phyloP scores from a whole-genome alignment of 1,284 basidiomycete genomes.

The Trametes hirsuta region DNA sequence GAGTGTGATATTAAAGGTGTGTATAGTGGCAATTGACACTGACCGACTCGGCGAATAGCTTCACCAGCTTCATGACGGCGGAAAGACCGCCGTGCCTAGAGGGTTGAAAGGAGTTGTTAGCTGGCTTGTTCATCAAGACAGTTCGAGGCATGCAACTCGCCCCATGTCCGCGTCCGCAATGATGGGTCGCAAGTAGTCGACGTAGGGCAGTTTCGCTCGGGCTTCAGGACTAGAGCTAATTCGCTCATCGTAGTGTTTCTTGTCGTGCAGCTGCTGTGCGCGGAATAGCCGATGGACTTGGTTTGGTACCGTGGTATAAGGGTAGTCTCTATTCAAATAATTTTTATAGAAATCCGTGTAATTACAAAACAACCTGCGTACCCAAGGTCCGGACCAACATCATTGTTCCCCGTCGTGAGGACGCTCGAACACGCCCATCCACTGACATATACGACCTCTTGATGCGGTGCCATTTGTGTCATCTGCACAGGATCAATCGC shows the following conservation, averaged over 20 bases:
- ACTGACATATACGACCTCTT: constrained; percentile 95
- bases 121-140: constrained; percentile 9
- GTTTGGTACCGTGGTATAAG: constrained; percentile 94
- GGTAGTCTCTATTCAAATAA: constrained; percentile 70
- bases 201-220: constrained; percentile 69
- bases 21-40: constrained; percentile 23
- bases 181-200: constrained; percentile 92
- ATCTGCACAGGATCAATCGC: constrained; percentile 93
- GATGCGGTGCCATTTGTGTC: constrained; percentile 96
- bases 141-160: constrained; percentile 47
- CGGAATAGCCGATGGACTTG: constrained; percentile 87
- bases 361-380: constrained; percentile 37
- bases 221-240: constrained; percentile 67
- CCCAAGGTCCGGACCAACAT: constrained; percentile 98
- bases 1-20: neutral
- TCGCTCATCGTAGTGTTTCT: constrained; percentile 86
- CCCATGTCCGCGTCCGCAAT: constrained; percentile 95
- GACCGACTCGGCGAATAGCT: constrained; percentile 89
- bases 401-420: constrained; percentile 89
- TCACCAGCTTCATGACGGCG: constrained; percentile 95
- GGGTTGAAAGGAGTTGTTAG: constrained; percentile 7
- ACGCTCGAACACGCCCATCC: constrained; percentile 93
- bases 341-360: neutral
- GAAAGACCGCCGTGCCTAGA: constrained; percentile 88
- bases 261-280: constrained; percentile 86